phyloP scores from a whole-genome alignment of 768 basidiomycete genomes.

The Termitomyces sp. region DNA sequence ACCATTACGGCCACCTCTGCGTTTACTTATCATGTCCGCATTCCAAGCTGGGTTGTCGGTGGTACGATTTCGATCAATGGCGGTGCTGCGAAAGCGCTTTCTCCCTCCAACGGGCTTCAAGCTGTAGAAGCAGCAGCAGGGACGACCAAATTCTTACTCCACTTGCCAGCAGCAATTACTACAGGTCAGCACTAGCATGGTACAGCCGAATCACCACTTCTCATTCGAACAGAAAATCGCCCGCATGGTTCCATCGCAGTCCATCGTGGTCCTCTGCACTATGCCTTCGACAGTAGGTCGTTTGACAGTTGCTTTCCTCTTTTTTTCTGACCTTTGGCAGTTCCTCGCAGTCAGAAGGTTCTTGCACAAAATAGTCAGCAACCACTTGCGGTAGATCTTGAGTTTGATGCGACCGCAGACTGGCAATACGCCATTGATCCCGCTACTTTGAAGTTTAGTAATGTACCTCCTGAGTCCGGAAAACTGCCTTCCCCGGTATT shows the following conservation, averaged over 20 bases:
- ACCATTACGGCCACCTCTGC: conserved; percentile 34
- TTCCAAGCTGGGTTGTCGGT: conserved; percentile 42
- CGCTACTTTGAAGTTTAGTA: conserved; percentile 32
- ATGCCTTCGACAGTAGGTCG: conserved; percentile 46
- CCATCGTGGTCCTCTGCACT: conserved; percentile 50
- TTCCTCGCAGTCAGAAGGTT: conserved; percentile 30
- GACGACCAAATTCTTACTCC: conserved; percentile 37
- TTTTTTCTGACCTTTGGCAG: conserved; percentile 12
- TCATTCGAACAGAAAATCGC: conserved; percentile 32
- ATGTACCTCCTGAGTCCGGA: conserved; percentile 26
- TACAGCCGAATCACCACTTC: not conserved
- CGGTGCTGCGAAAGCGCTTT: conserved; percentile 27
- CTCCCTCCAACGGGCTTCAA: conserved; percentile 40
- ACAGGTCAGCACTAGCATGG: conserved; percentile 26
- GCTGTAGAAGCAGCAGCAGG: conserved; percentile 34
- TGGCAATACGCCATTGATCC: conserved; percentile 58
- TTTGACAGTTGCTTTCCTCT: not conserved
- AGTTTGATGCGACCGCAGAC: conserved; percentile 40
- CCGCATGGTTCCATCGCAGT: conserved; percentile 49
- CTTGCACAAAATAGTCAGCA: conserved; percentile 37
- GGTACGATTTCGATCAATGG: conserved; percentile 41
- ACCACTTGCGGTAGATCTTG: conserved; percentile 41
- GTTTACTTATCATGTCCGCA: conserved; percentile 41
- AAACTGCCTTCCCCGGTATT: conserved; percentile 41
- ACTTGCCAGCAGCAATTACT: conserved; percentile 42